phyloP scores from a whole-genome alignment of 148 eudicot species.

The Salicornia ramosissima region DNA sequence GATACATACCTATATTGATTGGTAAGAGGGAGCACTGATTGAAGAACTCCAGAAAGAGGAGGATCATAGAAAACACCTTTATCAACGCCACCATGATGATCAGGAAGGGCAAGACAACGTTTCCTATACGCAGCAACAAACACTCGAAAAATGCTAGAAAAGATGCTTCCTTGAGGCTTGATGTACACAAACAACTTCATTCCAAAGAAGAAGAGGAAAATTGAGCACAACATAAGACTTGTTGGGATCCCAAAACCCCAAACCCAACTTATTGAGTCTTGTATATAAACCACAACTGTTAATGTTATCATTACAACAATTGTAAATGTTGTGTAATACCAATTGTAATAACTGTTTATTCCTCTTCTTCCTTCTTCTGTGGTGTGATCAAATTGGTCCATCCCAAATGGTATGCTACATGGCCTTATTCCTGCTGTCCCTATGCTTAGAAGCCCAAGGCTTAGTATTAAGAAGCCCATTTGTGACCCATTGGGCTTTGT shows the following conservation, averaged over 20 bases:
- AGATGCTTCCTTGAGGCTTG: conserved; percentile 58
- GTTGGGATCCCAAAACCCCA: conserved; percentile 64
- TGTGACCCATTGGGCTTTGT: conserved; percentile 40
- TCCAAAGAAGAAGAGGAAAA: conserved; percentile 57
- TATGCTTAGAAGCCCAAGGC: conserved; percentile 39
- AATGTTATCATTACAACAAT: conserved; percentile 46
- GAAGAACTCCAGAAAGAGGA: conserved; percentile 24
- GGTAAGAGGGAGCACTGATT: conserved; percentile 46
- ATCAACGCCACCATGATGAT: conserved; percentile 11
- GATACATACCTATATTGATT: conserved; percentile 40
- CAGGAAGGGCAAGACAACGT: conserved; percentile 33
- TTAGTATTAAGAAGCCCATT: conserved; percentile 35
- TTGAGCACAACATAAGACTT: conserved; percentile 44
- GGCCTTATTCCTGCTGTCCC: conserved; percentile 66
- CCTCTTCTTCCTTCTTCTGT: conserved; percentile 63
- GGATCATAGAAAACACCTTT: conserved; percentile 47
- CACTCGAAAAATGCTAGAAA: conserved; percentile 50
- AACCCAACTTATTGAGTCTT: conserved; percentile 65
- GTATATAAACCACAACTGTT: conserved; percentile 62
- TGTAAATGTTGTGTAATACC: conserved; percentile 72
- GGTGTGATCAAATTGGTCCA: conserved; percentile 63
- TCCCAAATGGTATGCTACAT: conserved; percentile 69
- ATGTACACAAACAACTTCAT: conserved; percentile 44
- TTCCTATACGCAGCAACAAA: conserved; percentile 53
- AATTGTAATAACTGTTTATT: conserved; percentile 65